phyloP scores from a whole-genome alignment of 1,139 yeast species.

The Yamadazyma diddensiae region DNA sequence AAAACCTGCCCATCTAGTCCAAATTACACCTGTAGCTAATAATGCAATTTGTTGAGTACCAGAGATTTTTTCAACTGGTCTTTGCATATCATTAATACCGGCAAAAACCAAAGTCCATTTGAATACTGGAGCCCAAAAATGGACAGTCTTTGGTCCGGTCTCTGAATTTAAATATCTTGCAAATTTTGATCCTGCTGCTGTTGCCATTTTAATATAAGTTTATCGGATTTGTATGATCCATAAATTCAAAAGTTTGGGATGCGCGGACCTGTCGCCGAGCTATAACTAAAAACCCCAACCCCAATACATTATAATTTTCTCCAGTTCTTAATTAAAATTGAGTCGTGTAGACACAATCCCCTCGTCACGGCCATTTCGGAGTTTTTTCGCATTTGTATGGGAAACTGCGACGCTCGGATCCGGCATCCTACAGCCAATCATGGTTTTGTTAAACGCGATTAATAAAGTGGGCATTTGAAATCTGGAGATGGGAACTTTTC shows the following conservation, averaged over 20 bases:
- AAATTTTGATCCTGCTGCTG: conserved; percentile 58
- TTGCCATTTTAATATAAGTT: conserved; percentile 35
- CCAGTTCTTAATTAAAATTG: too few species aligned
- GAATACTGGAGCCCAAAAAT: conserved; percentile 77
- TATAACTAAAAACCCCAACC: too few species aligned
- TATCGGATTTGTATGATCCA: conserved; percentile 2
- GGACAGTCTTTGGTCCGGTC: conserved; percentile 94
- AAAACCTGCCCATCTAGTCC: conserved; percentile 97
- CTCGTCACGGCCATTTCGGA: conserved; percentile 4
- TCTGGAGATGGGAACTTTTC: conserved; percentile 10
- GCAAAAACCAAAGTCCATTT: conserved; percentile 91
- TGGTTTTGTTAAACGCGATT: conserved; percentile 3
- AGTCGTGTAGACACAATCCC: background rate
- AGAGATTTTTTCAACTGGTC: conserved; percentile 89
- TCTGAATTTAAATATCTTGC: conserved; percentile 74
- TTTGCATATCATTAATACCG: conserved; percentile 77
- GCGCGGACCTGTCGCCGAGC: too few species aligned
- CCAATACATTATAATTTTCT: too few species aligned
- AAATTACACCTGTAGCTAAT: conserved; percentile 87
- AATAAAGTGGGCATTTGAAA: conserved; percentile 7
- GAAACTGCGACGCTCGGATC: conserved; percentile 12
- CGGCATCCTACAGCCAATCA: conserved; percentile 11
- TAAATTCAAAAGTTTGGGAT: too few species aligned
- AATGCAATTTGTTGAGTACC: conserved; percentile 92
- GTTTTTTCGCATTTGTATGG: conserved; percentile 3